A percentile compares a stretch with the other conserved stretches of the same genome.
phyloP scores from a whole-genome alignment of 352 stramenopile species.

The Phytophthora rubi region DNA sequence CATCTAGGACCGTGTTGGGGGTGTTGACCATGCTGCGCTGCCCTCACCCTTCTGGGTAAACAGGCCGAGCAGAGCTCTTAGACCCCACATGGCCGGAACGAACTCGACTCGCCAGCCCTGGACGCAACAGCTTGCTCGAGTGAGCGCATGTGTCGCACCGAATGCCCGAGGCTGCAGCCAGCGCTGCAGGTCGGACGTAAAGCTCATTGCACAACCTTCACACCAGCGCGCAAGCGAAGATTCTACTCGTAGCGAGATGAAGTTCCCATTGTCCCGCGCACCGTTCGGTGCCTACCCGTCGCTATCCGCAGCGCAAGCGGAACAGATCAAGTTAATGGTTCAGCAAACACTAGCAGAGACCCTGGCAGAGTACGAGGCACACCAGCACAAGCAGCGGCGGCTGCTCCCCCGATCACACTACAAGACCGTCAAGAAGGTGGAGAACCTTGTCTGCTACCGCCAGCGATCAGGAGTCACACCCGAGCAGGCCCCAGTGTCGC shows the following conservation, averaged over 20 bases:
- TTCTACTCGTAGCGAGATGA: slow-evolving; percentile 28
- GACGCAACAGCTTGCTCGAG: slow-evolving; percentile 19
- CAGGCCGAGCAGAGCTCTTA: background rate
- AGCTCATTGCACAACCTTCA: slow-evolving; percentile 22
- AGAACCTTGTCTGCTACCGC: slow-evolving; percentile 46
- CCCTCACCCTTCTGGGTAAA: slow-evolving; percentile 1
- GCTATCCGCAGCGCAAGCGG: slow-evolving; percentile 19
- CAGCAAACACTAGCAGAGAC: slow-evolving; percentile 32
- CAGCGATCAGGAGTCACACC: slow-evolving; percentile 18
- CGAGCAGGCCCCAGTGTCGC: background rate
- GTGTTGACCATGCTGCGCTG: background rate
- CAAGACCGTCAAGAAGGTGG: slow-evolving; percentile 46
- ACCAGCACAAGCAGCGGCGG: slow-evolving; percentile 25
- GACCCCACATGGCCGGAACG: slow-evolving; percentile 5
- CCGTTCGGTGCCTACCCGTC: slow-evolving; percentile 32
- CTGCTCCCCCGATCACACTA: slow-evolving; percentile 31
- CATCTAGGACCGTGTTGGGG: slow-evolving; percentile 2
- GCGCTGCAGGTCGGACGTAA: background rate
- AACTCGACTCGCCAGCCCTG: slow-evolving; percentile 17
- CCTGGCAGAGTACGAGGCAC: slow-evolving; percentile 38
- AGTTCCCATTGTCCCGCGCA: slow-evolving; percentile 33
- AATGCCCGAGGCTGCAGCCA: slow-evolving; percentile 20
- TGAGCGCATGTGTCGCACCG: slow-evolving; percentile 26
- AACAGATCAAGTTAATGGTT: slow-evolving; percentile 27
- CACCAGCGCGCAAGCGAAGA: slow-evolving; percentile 6